Evolutionary conservation across 805 yeast genomes (phyloP), one percentile per base, ranked within the genome.

Genomic region (Lipomyces anomalus): DNA sequence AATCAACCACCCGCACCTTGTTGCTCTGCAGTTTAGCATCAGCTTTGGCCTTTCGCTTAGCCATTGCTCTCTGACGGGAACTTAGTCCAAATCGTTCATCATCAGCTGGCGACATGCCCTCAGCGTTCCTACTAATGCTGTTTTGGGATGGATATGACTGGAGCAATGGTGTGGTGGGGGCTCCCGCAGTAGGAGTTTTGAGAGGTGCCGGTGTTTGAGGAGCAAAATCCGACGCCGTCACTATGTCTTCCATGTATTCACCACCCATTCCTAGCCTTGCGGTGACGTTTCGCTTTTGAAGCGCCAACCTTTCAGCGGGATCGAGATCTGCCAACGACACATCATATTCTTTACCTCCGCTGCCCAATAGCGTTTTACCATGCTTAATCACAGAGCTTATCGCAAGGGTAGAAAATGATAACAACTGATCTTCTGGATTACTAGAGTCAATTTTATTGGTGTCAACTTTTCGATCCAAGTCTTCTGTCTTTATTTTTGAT

Each of bases 1-100:
- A 42, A 37, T 64, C 54, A 20, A 48, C 47, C 13, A 35, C 24
- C 6, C 53, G 49, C 24, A 48, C 11, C 47, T 41, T 46, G 42
- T 37, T 43, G 17, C 45, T 38, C 16, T 48, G 55, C 24, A 35
- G 42, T 32, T 48, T 50, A 9, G 55, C 53, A 18, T 50, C 55
- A 2, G 53, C 53, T 6, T 42, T 33, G 7, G 50, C 48, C 60
- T 82, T 80, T 59, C 97, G 75, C 58, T 84, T 83, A n/a, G 95
- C 95, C 85, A 90, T 79, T 1, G 96, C 97, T 50, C 86, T 76
- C 72, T 88, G 75, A 62, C 97, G 77, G 95, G 59, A 55, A 30
- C 56, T 53, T 32, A 53, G 29, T 13, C 50, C 89, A 40, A 83
- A 80, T 34, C 71, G 76, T 53, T 47, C 72, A 37, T 58, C 61